Conservation (phyloP, 768 basidiomycete genomes). For the Russula vinacea region DNA sequence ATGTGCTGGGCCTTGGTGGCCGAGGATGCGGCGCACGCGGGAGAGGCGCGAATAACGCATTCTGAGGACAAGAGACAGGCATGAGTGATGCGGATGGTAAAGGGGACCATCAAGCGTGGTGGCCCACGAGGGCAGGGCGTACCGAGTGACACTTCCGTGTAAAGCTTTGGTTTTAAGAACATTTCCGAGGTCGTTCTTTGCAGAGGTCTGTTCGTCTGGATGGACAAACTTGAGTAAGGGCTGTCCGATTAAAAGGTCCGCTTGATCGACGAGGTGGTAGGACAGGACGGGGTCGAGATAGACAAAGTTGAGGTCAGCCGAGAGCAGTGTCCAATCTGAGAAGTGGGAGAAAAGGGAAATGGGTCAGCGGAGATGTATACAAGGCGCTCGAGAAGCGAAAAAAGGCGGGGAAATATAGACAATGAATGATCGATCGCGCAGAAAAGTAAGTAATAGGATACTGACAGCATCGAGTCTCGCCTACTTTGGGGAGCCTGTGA, state of each 20-base stretch:
- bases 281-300: conserved; percentile 81
- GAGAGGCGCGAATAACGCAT: conserved; percentile 78
- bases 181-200: conserved; percentile 66
- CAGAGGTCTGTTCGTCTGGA: conserved; percentile 77
- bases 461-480: conserved; percentile 77
- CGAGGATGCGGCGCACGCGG: conserved; percentile 68
- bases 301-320: conserved; percentile 71
- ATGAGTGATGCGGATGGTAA: conserved; percentile 27
- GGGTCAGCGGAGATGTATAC: conserved; percentile 29
- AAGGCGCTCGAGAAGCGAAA: conserved; percentile 33
- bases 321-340: conserved; percentile 78
- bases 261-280: conserved; percentile 67
- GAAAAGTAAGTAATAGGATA: conserved; percentile 30
- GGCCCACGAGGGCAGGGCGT: conserved; percentile 31
- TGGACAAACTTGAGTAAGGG: conserved; percentile 77
- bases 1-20: conserved; percentile 53
- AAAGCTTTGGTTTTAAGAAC: conserved; percentile 72
- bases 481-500: conserved; percentile 43
- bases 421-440: conserved; percentile 39
- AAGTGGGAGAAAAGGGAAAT: conserved; percentile 31
- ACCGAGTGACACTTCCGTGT: conserved; percentile 83
- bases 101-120: conserved; percentile 25
- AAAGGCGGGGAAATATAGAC: conserved; percentile 42
- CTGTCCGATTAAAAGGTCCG: conserved; percentile 63
- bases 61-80: conserved; percentile 40